Base-by-base conservation (phyloP, 2,329 filamentous ascomycete genomes). In the Aspergillus floridensis region DNA sequence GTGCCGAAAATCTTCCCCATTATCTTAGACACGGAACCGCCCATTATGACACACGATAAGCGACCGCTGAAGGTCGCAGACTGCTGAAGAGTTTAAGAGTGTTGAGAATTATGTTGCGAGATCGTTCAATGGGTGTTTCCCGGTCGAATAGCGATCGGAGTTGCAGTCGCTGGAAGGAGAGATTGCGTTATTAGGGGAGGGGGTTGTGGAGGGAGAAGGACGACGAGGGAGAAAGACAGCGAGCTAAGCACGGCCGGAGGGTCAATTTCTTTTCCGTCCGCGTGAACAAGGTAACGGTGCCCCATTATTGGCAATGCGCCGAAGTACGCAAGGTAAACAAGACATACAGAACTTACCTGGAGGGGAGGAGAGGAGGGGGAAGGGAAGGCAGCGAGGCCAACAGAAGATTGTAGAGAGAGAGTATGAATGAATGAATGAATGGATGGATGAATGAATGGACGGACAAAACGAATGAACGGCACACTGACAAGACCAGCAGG, bases 1-100 rank as follows among this genome's bases (percentile, higher is more conserved):
- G 93, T 96, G 80, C 93, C 93, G 83, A 96, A 98, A 83, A 98
- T 91, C 88, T 96, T 96, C 80, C 91, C 91, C 88, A 97, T 93
- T 81, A 97, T 88, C 82, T 96, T 96, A 72, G 92, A 96, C 77
- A 97, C 84, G 80, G 91, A 89, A 74, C 89, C 90, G 81, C 93
- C 93, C 93, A 98, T 98, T 68, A 76, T 89, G 70, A 66, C 64
- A 59, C 57, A 16, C 59, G 56, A 55, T 51, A 59, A 54, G 57
- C 58, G 65, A 65, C 59, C 58, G 47, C 49, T 59, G 59, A 53
- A n/a, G 50, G 55, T 57, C 49, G 59, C 53, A 31, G 49, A 47
- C 8, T 31, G 29, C 47, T 52, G 41, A 52, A 38, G 32, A 24
- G 49, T 35, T 26, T 19, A 50, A n/a, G 14, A 53, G 44, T 44